These are phyloP conservation scores for Solanum verrucosum DNA, from an alignment of 257 asterid genomes.

Conservation along the genomic window DNA sequence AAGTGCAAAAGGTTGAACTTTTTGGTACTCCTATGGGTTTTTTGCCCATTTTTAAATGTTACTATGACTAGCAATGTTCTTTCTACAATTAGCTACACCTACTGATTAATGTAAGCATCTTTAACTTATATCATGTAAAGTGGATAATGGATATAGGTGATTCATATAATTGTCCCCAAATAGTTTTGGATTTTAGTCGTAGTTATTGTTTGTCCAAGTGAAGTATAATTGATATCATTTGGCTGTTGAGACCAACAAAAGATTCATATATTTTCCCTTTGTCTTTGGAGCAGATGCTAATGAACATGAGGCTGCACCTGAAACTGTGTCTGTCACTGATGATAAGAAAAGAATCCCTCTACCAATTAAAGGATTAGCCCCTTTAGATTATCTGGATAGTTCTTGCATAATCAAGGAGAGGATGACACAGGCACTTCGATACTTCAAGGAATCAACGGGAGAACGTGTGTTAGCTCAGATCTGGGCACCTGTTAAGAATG, in stretches of 20 bases:
- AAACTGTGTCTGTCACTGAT: slow-evolving; percentile 30
- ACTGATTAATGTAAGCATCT: not conserved
- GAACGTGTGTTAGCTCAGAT: slow-evolving; percentile 86
- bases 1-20: not conserved
- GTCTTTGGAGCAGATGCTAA: slow-evolving; percentile 23
- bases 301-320: slow-evolving; percentile 34
- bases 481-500: slow-evolving; percentile 86
- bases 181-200: not conserved
- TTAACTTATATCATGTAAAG: not conserved
- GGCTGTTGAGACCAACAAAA: not conserved
- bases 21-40: not conserved
- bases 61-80: not conserved
- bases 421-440: slow-evolving; percentile 83
- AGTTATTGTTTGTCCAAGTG: not conserved
- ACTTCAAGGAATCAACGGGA: slow-evolving; percentile 68
- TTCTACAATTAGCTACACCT: not conserved
- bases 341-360: slow-evolving; percentile 43
- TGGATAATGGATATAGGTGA: not conserved
- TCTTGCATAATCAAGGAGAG: slow-evolving; percentile 77
- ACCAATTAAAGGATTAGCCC: slow-evolving; percentile 34
- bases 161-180: not conserved
- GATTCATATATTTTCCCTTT: slow-evolving; percentile 4
- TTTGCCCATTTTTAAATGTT: not conserved
- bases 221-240: not conserved
- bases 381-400: slow-evolving; percentile 48